Evolutionary conservation across 306 rosid species (phyloP).

Genomic region (Senna siamea): DNA sequence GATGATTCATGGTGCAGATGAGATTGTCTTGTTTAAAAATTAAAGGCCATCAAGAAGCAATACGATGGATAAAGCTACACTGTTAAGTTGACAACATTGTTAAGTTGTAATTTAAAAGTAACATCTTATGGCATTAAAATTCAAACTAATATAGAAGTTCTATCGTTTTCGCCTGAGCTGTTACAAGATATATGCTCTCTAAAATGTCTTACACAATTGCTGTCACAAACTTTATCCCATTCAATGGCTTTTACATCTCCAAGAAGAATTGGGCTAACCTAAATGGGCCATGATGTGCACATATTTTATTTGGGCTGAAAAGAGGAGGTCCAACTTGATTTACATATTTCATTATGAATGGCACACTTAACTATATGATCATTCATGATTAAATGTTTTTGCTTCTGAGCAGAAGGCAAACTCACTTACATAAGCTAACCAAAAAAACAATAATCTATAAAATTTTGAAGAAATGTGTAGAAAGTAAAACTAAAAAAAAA

Average conservation of each 20-base stretch:
- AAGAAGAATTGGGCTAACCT: not conserved
- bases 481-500: too few species aligned
- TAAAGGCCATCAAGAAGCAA: not conserved
- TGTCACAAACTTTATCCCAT: not conserved
- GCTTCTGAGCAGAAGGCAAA: slow-evolving; percentile 25
- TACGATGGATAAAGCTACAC: not conserved
- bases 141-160: not conserved
- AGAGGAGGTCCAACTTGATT: slow-evolving; percentile 10
- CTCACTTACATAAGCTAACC: slow-evolving; percentile 31
- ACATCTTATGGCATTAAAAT: not conserved
- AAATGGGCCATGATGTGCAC: not conserved
- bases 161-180: not conserved
- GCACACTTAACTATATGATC: not conserved
- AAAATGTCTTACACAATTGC: not conserved
- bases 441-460: slow-evolving; percentile 37
- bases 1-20: not conserved
- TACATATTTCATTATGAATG: too few species aligned
- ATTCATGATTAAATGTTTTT: slow-evolving; percentile 20
- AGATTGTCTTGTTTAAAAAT: not conserved
- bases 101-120: not conserved
- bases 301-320: not conserved
- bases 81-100: not conserved
- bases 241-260: not conserved
- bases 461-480: not conserved
- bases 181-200: not conserved